Conservation (phyloP, 345 rosid species). For the Raphanus raphanistrum region DNA sequence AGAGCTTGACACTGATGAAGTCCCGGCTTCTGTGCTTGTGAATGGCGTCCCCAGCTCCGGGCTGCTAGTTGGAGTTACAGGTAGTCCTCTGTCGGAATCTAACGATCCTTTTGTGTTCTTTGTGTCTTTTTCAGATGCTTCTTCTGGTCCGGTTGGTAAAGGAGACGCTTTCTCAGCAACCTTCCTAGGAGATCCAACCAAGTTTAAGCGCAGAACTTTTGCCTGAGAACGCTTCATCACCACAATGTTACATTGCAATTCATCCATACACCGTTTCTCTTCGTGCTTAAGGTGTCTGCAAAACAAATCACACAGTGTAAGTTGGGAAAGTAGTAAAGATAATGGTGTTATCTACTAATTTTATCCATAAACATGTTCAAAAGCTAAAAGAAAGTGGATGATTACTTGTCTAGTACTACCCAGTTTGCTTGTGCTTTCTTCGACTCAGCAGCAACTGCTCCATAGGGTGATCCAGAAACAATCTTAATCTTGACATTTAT, state of each 20-base stretch:
- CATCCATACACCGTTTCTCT: conserved; percentile 91
- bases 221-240: conserved; percentile 91
- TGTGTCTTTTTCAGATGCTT: conserved; percentile 45
- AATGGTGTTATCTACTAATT: background rate
- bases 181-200: conserved; percentile 68
- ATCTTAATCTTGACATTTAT: conserved; percentile 91
- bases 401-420: conserved; percentile 98
- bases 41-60: conserved; percentile 98
- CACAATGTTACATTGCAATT: conserved; percentile 95
- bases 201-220: conserved; percentile 89
- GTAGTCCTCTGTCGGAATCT: conserved; percentile 65
- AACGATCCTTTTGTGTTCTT: conserved; percentile 48
- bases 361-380: background rate
- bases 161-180: conserved; percentile 48
- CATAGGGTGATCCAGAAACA: conserved; percentile 89
- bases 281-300: conserved; percentile 81
- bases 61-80: conserved; percentile 88
- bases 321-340: background rate
- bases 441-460: conserved; percentile 90
- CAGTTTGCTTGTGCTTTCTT: conserved; percentile 86
- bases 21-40: conserved; percentile 89
- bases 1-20: conserved; percentile 93
- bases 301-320: conserved; percentile 21
- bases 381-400: background rate
- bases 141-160: conserved; percentile 49